Conservation (phyloP, 1,284 basidiomycete genomes). For the Ganoderma meredithae region DNA sequence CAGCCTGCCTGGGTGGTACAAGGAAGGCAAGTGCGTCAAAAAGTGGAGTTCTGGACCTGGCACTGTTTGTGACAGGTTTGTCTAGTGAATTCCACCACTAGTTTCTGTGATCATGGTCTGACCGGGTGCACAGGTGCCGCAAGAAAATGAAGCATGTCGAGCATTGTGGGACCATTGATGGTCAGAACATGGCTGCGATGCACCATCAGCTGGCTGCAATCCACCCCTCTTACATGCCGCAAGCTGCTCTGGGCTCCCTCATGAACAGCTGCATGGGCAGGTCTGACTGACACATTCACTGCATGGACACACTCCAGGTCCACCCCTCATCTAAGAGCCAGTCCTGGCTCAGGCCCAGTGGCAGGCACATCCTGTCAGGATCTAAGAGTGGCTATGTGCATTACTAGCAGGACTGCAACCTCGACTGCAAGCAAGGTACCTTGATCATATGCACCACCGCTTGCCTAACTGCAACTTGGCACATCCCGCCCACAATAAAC, state of each 20-base stretch:
- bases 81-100: conserved; percentile 23
- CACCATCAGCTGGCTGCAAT: conserved; percentile 37
- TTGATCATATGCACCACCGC: too few relatives aligned
- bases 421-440: too few relatives aligned
- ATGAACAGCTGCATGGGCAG: conserved; percentile 32
- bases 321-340: conserved; percentile 31
- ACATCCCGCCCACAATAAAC: too few relatives aligned
- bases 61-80: conserved; percentile 80
- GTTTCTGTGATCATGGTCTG: too few relatives aligned
- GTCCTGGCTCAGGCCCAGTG: conserved; percentile 27
- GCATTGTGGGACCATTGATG: conserved; percentile 70
- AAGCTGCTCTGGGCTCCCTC: conserved; percentile 30
- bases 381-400: conserved; percentile 27
- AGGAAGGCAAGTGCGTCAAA: conserved; percentile 85
- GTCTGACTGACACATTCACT: conserved; percentile 31
- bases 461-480: too few relatives aligned
- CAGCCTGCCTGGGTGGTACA: conserved; percentile 72
- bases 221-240: conserved; percentile 39
- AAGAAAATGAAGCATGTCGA: conserved; percentile 90
- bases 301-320: conserved; percentile 42
- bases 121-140: conserved; percentile 57
- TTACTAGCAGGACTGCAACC: conserved; percentile 25
- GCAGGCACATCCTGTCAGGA: conserved; percentile 33
- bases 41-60: conserved; percentile 89
- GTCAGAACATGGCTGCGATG: conserved; percentile 41